These are phyloP conservation scores for Ceratobasidium sp. DNA, from an alignment of 1,284 basidiomycete genomes.

Conservation along the genomic window DNA sequence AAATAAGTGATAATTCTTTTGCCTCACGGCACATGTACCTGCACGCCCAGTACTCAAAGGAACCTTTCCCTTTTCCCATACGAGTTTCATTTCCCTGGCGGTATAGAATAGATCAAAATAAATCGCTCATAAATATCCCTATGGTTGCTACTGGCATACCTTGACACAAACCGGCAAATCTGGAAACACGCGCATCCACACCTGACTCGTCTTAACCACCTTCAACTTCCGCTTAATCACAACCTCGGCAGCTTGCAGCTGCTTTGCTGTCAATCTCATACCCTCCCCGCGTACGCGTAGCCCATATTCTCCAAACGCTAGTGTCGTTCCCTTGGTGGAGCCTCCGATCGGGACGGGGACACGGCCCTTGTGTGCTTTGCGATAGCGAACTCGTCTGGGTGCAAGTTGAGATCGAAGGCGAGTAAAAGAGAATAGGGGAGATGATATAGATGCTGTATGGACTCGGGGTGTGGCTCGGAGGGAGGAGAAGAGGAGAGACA, in stretches of 20 bases:
- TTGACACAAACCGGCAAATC: conserved; percentile 98
- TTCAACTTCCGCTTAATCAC: conserved; percentile 93
- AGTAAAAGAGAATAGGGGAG: conserved; percentile 49
- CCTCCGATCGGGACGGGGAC: conserved; percentile 87
- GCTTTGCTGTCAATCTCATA: conserved; percentile 88
- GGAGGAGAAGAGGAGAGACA: conserved; percentile 35
- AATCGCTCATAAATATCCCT: too few relatives aligned
- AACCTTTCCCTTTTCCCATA: conserved; percentile 99
- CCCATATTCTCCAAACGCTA: conserved; percentile 92
- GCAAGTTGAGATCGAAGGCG: conserved; percentile 72
- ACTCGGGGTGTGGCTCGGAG: conserved; percentile 7
- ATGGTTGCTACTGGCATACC: conserved; percentile 65
- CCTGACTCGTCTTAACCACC: conserved; percentile 87
- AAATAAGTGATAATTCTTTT: not conserved
- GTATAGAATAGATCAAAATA: not conserved
- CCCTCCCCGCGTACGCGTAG: conserved; percentile 85
- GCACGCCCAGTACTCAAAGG: conserved; percentile 97
- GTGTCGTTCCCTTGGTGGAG: conserved; percentile 91
- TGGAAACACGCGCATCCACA: conserved; percentile 92
- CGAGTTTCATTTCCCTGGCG: conserved; percentile 94
- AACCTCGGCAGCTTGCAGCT: conserved; percentile 87
- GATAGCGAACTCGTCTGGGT: conserved; percentile 81
- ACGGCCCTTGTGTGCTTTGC: conserved; percentile 89
- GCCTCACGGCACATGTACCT: conserved; percentile 64
- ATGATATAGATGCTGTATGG: conserved; percentile 41